Evolutionary conservation across 2,329 filamentous ascomycete species (phyloP).

Genomic region (Fusarium humuli): DNA sequence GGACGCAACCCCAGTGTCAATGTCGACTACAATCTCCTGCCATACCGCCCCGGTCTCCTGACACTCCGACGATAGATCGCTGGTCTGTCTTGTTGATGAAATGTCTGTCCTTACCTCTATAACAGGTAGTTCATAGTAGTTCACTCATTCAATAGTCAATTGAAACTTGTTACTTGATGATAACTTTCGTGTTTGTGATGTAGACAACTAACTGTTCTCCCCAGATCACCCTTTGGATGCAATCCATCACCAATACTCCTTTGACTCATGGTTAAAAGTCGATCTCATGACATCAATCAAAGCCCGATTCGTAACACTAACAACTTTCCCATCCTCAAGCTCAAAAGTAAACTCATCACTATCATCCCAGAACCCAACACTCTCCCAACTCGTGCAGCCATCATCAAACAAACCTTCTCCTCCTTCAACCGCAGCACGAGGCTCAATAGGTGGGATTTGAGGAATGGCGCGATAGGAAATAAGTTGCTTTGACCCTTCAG

Average conservation of each 20-base stretch:
- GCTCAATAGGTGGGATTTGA: background rate
- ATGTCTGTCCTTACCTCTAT: background rate
- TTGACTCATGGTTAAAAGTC: background rate
- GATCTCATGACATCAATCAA: background rate
- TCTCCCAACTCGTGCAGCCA: slow-evolving; percentile 1
- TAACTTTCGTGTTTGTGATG: background rate
- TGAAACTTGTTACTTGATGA: background rate
- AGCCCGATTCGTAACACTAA: background rate
- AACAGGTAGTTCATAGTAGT: background rate
- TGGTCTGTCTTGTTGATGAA: background rate
- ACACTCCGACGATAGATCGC: slow-evolving; percentile 4
- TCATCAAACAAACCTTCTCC: slow-evolving; percentile 13
- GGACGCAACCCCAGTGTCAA: slow-evolving; percentile 57
- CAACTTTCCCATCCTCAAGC: background rate
- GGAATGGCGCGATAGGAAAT: slow-evolving; percentile 8
- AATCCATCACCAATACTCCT: background rate
- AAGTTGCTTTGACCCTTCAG: background rate
- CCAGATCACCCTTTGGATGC: background rate
- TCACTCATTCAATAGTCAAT: background rate
- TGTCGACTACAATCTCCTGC: slow-evolving; percentile 56
- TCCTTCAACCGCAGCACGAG: slow-evolving; percentile 4
- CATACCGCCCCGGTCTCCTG: slow-evolving; percentile 31
- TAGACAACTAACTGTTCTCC: background rate
- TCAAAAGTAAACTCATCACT: slow-evolving; percentile 18
- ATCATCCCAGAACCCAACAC: background rate